Base-by-base conservation (phyloP, 2,329 filamentous ascomycete genomes). In the Hirsutella thompsonii region DNA sequence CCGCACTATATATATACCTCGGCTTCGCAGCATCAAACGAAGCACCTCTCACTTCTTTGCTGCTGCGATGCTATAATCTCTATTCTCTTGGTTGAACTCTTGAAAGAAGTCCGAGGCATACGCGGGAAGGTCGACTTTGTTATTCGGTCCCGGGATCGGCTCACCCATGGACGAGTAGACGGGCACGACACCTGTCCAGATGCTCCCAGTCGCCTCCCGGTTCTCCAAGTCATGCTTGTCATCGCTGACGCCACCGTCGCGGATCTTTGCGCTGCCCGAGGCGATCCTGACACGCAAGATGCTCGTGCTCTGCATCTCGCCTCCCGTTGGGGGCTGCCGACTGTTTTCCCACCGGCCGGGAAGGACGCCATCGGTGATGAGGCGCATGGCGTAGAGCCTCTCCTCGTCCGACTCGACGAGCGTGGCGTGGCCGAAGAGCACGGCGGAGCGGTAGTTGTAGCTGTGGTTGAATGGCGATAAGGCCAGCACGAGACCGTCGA, bases 391-490 rank as follows among this genome's bases (percentile, higher is more conserved):
- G 63, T 75, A 92, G 5, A 84, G 56, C 55, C 84, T 84, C 64
- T 94, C 87, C 3, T 70, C 73, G 0, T 62, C 58, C 45, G 82
- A 75, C 2, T 75, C 73, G 6, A 94, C 83, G 2, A 81, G 59
- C 8, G 61, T 67, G 1, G 81, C 87, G 55, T 79, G 74, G 1
- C 87, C 88, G 53, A 90, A 87, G 11, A 92, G 68, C 8, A 87
- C 67, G 10, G 83, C 83, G 32, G 80, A 86, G 46, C 85, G 83
- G 64, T 92, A 94, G 67, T 93, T 90, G 67, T 86, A 89, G 63
- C 76, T 84, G 66, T 93, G 85, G 44, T 74, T 76, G 64, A 85
- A 83, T 11, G 86, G 83, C 0, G 86, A 87, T 13, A 93, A 71
- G 18, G 83, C 74, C 26, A 94, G 74, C 8, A 94, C 79, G 40